phyloP scores from a whole-genome alignment of 2,329 filamentous ascomycete genomes.

The Talaromyces sp. region DNA sequence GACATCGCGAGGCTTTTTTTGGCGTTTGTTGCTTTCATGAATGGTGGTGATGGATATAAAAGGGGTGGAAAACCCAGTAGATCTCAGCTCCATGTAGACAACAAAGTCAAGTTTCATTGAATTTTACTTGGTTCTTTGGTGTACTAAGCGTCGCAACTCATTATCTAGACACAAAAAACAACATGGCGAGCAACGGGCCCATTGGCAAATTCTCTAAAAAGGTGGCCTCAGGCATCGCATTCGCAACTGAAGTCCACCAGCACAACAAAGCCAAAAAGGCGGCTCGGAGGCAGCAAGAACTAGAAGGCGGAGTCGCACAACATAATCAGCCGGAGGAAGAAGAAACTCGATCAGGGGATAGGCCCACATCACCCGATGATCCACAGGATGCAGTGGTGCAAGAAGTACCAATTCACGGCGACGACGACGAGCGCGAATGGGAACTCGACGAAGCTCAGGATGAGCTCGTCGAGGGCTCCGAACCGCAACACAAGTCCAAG shows the following conservation, averaged over 20 bases:
- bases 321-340: background rate
- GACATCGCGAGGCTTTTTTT: background rate
- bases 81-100: background rate
- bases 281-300: background rate
- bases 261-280: conserved; percentile 18
- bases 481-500: conserved; percentile 16
- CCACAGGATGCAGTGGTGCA: background rate
- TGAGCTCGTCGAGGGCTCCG: conserved; percentile 3
- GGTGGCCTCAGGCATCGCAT: conserved; percentile 12
- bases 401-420: background rate
- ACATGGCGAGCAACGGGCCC: background rate
- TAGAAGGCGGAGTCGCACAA: background rate
- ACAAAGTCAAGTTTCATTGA: background rate
- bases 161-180: background rate
- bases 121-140: background rate
- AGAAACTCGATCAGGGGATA: background rate
- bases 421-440: conserved; percentile 17
- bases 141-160: background rate
- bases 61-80: background rate
- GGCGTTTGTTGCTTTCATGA: background rate
- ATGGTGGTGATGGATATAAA: background rate
- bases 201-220: conserved; percentile 1
- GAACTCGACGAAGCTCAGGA: conserved; percentile 19
- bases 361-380: background rate
- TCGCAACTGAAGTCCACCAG: conserved; percentile 10